Evolutionary conservation across 305 asterid species (phyloP).

Genomic region (Fraxinus velutina): DNA sequence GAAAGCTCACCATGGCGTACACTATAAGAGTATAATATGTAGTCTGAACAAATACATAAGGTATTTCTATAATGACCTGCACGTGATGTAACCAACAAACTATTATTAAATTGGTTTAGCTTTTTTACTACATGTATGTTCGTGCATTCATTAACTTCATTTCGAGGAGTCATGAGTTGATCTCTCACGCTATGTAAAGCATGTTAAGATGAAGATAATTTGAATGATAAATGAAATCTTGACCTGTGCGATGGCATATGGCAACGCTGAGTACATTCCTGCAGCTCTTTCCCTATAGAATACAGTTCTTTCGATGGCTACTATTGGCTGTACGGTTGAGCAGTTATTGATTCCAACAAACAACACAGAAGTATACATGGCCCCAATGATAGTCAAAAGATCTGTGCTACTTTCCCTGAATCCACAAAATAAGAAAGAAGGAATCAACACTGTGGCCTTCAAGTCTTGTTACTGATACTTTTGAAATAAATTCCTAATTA

Average conservation of each 20-base stretch:
- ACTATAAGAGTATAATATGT: constrained; percentile 54
- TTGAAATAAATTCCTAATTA: background rate
- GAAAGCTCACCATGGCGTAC: constrained; percentile 62
- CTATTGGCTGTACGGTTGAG: constrained; percentile 58
- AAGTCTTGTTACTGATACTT: background rate
- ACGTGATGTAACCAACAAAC: background rate
- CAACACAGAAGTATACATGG: constrained; percentile 53
- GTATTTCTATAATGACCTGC: constrained; percentile 62
- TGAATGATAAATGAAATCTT: background rate
- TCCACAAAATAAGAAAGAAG: constrained; percentile 8
- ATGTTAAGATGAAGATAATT: background rate
- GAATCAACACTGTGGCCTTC: constrained; percentile 3
- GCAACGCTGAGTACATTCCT: constrained; percentile 66
- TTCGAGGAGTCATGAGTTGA: background rate
- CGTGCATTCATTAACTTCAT: background rate
- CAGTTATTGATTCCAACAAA: constrained; percentile 62
- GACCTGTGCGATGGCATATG: constrained; percentile 75
- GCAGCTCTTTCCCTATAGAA: constrained; percentile 72
- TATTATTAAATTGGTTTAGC: background rate
- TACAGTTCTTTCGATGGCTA: constrained; percentile 61
- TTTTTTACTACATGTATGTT: background rate
- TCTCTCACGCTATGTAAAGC: background rate
- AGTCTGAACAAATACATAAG: constrained; percentile 55
- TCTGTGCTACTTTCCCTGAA: constrained; percentile 44
- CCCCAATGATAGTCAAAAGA: constrained; percentile 56